phyloP scores from a whole-genome alignment of 768 basidiomycete species.

The Agaricus subrufescens region DNA sequence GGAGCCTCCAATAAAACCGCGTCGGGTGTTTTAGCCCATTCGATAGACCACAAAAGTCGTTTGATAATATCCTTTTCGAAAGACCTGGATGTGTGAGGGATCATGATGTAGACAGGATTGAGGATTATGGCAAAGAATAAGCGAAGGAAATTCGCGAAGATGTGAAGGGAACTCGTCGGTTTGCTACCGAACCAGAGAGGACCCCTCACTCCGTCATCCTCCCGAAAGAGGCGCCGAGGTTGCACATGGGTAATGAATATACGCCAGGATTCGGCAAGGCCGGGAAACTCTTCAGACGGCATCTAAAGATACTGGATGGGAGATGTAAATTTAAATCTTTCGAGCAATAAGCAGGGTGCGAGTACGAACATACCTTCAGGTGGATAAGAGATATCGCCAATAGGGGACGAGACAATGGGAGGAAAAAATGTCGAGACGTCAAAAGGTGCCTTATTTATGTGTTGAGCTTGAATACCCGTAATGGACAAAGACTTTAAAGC shows the following conservation, averaged over 20 bases:
- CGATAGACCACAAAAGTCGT: neutral
- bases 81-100: neutral
- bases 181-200: conserved; percentile 8
- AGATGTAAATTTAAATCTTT: too few species aligned
- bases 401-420: too few species aligned
- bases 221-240: conserved; percentile 1
- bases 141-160: conserved; percentile 1
- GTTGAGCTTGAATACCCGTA: too few species aligned
- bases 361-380: too few species aligned
- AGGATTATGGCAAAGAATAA: conserved; percentile 1
- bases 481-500: too few species aligned
- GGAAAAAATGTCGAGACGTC: too few species aligned
- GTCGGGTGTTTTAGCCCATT: conserved; percentile 6
- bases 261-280: too few species aligned
- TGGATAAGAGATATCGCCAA: too few species aligned
- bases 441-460: too few species aligned
- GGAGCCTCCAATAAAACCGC: conserved; percentile 2
- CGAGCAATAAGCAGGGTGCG: too few species aligned
- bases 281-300: too few species aligned
- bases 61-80: neutral
- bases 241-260: neutral
- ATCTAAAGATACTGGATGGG: too few species aligned
- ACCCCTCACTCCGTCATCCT: conserved; percentile 3
- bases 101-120: neutral
- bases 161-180: neutral